phyloP scores from a whole-genome alignment of 73 alveolate genomes.

The Paramecium pentaurelia region DNA sequence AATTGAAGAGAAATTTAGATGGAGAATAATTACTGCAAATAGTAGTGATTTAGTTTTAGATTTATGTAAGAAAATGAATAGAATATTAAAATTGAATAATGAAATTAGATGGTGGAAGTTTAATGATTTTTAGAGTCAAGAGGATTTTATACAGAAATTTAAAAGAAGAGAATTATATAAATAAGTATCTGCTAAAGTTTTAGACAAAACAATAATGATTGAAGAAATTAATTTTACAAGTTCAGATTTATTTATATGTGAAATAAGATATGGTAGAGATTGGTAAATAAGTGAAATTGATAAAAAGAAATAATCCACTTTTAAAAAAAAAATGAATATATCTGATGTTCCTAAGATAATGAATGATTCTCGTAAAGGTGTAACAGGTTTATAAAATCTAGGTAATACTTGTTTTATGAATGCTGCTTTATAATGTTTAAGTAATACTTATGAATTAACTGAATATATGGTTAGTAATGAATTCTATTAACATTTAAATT shows the following conservation, averaged over 20 bases:
- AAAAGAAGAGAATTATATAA: neutral
- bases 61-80: neutral
- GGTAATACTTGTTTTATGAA: constrained; percentile 88
- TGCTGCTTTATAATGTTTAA: constrained; percentile 80
- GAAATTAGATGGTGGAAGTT: constrained; percentile 44
- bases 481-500: constrained; percentile 30
- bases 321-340: neutral
- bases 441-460: constrained; percentile 77
- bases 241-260: neutral
- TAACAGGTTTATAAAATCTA: constrained; percentile 79
- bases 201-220: neutral
- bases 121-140: neutral
- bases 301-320: neutral
- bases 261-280: neutral
- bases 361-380: constrained; percentile 57
- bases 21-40: constrained; percentile 39
- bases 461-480: constrained; percentile 63
- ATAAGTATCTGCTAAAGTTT: neutral
- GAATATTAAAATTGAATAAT: neutral
- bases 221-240: neutral
- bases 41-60: neutral
- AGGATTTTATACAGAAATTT: neutral
- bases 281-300: constrained; percentile 21
- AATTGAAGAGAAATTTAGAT: constrained; percentile 13
- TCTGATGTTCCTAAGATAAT: constrained; percentile 23